A percentile compares a stretch with the other conserved stretches of the same genome.
Conservation (phyloP, 2,329 filamentous ascomycete genomes). For the Alternaria longipes region DNA sequence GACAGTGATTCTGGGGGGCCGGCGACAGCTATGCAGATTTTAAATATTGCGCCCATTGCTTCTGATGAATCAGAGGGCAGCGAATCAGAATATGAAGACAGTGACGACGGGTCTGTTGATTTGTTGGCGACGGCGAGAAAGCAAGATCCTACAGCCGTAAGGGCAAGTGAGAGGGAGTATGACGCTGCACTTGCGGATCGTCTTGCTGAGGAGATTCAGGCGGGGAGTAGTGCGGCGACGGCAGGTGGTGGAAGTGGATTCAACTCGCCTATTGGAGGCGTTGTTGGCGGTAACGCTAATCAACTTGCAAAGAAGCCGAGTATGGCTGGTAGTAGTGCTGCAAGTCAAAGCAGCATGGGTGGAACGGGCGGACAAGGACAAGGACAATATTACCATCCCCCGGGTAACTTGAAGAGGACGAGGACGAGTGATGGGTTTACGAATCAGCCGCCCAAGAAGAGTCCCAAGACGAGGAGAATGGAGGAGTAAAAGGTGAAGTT, state of each 20-base stretch:
- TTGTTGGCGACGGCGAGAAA: slow-evolving; percentile 57
- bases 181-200: slow-evolving; percentile 58
- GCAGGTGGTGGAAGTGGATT: slow-evolving; percentile 60
- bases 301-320: neutral
- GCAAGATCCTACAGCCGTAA: slow-evolving; percentile 54
- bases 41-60: slow-evolving; percentile 35
- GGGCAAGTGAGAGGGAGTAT: slow-evolving; percentile 57
- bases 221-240: slow-evolving; percentile 60
- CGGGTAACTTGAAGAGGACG: slow-evolving; percentile 25
- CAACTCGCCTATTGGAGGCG: too few relatives aligned
- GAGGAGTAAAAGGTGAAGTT: too few relatives aligned
- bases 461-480: slow-evolving; percentile 5
- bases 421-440: slow-evolving; percentile 24
- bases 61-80: slow-evolving; percentile 14
- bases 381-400: too few relatives aligned
- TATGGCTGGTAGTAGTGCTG: neutral
- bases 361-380: neutral
- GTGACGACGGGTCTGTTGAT: slow-evolving; percentile 54
- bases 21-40: slow-evolving; percentile 38
- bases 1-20: slow-evolving; percentile 17
- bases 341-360: slow-evolving; percentile 17
- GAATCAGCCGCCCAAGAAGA: slow-evolving; percentile 3
- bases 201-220: slow-evolving; percentile 59
- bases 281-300: too few relatives aligned
- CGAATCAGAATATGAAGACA: slow-evolving; percentile 39